Percentiles rank a stretch among this genome's conserved stretches.
phyloP scores from a whole-genome alignment of 2,329 filamentous ascomycete species.

The Colletotrichum destructivum region DNA sequence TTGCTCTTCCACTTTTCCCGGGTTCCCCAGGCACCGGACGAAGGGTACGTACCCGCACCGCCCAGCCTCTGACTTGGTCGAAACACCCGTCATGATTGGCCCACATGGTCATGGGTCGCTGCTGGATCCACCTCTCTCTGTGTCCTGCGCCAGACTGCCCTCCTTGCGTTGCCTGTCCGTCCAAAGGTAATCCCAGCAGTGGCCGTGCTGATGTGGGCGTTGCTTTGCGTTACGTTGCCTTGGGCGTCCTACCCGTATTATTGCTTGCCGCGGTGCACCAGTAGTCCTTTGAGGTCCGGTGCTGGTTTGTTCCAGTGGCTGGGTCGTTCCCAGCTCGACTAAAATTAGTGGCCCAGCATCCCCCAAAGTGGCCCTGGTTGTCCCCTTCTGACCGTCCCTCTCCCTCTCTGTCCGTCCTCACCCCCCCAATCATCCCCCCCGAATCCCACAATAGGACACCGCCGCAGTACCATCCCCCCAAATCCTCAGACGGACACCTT shows the following conservation, averaged over 20 bases:
- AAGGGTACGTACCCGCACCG: constrained; percentile 28
- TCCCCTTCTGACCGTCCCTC: constrained; percentile 14
- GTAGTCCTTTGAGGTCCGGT: constrained; percentile 17
- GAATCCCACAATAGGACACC: constrained; percentile 16
- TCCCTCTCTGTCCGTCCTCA: constrained; percentile 2
- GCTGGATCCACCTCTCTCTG: background rate
- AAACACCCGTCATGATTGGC: constrained; percentile 35
- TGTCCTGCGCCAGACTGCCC: background rate
- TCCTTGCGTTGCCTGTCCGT: constrained; percentile 6
- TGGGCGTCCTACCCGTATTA: background rate
- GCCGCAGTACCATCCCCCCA: constrained; percentile 33
- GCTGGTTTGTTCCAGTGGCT: constrained; percentile 36
- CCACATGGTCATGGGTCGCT: constrained; percentile 4
- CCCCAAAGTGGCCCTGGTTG: constrained; percentile 23
- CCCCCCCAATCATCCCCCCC: background rate
- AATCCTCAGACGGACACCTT: constrained; percentile 43
- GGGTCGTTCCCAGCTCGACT: constrained; percentile 41
- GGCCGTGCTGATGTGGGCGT: constrained; percentile 17
- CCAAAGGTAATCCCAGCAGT: background rate
- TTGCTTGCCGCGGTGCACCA: constrained; percentile 5
- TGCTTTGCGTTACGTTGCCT: background rate
- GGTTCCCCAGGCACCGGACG: constrained; percentile 37
- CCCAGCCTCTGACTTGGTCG: constrained; percentile 22
- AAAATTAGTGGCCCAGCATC: constrained; percentile 40
- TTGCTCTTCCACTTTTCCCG: constrained; percentile 29